Evolutionary conservation across 164 flowering plant genomes (phyloP), one percentile per base, ranked within the genome.

Genomic region (Vitis rotundifolia): DNA sequence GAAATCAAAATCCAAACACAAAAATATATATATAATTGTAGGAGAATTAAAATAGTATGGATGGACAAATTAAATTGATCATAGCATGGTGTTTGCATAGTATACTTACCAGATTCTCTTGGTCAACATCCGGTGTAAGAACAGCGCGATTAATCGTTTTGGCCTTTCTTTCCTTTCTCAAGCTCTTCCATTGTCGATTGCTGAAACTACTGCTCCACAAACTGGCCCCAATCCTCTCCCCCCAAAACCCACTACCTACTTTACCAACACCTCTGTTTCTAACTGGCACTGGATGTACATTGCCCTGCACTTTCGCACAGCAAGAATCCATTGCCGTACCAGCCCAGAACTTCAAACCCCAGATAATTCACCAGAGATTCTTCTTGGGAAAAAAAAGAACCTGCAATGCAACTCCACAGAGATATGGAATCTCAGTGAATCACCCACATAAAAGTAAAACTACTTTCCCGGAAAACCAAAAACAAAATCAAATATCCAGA

Each of bases 241-340:
- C 91, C 82, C 73, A 85, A 71, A 87, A 79, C 16, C 73, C 75
- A 68, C 37, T 64, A n/a, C 70, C 79, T 44, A 74, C 74, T 51
- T 68, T 61, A 19, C 59, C 59, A 31, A 61, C 10, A 54, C 75
- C 56, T 12, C 61, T 68, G 15, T 59, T 72, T 13, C 49, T 64
- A 29, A 69, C 60, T 50, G 63, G 68, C 60, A 59, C 50, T 3
- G 68, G 68, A 16, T 57, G 74, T 52, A 73, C 75, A 68, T 71
- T 82, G 59, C 70, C 54, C 54, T 71, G 83, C 71, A 87, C 58
- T 9, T 78, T 61, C 66, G 79, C 79, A 64, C 70, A 73, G 66
- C 78, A 85, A 63, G 84, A 73, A 68, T 84, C 90, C 94, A 90
- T 90, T 59, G 57, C 50, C 51, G 63, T 50, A 28, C 55, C 56